Conservation (phyloP, 2,329 filamentous ascomycete species). For the Alternaria triticina region DNA sequence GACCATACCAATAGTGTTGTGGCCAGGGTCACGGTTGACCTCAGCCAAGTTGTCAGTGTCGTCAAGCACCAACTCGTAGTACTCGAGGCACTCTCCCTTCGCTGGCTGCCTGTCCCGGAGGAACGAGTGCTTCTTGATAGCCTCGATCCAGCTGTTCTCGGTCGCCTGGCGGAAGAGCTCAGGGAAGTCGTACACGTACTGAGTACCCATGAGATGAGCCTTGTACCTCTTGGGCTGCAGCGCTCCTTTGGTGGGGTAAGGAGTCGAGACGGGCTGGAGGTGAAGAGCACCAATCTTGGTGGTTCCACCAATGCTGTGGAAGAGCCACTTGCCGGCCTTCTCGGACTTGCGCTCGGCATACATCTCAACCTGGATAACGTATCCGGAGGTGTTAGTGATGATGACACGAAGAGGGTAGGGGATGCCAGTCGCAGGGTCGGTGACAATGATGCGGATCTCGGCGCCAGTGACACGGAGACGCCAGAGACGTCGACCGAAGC, state of each 20-base stretch:
- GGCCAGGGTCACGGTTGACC: conserved; percentile 92
- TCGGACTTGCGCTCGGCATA: conserved; percentile 98
- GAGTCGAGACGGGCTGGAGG: conserved; percentile 84
- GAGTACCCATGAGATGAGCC: conserved; percentile 98
- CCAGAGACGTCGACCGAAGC: conserved; percentile 94
- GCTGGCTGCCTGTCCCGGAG: conserved; percentile 82
- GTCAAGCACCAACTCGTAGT: conserved; percentile 92
- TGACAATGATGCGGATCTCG: conserved; percentile 98
- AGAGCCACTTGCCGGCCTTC: conserved; percentile 92
- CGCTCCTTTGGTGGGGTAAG: conserved; percentile 98
- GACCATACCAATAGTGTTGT: conserved; percentile 97
- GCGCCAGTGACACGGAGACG: conserved; percentile 94
- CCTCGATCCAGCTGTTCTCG: conserved; percentile 89
- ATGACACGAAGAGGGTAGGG: conserved; percentile 93
- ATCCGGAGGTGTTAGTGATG: conserved; percentile 97
- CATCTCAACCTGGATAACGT: conserved; percentile 96
- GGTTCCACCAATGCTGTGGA: conserved; percentile 95
- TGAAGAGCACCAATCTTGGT: conserved; percentile 97
- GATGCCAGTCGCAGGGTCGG: conserved; percentile 80
- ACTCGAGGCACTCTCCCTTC: conserved; percentile 89
- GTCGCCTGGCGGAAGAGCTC: conserved; percentile 98
- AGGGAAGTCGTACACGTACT: conserved; percentile 99
- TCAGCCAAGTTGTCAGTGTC: conserved; percentile 91
- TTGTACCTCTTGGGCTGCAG: conserved; percentile 99
- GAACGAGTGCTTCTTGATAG: conserved; percentile 73